Conservation (phyloP, 306 rosid genomes). For the Rosa lucieae region DNA sequence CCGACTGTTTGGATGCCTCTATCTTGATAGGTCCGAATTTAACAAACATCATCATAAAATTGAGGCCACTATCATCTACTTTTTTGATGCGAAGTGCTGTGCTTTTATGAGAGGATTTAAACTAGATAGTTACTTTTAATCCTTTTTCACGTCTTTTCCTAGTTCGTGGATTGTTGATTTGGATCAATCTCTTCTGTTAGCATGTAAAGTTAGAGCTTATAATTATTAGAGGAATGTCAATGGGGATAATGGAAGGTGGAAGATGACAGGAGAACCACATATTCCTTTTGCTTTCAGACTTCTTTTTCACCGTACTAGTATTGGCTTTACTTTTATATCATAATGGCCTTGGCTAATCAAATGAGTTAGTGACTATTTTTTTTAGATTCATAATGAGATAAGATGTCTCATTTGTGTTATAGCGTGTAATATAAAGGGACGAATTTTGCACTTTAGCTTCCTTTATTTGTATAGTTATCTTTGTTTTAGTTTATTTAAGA, state of each 20-base stretch:
- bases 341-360: neutral
- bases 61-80: neutral
- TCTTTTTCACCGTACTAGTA: neutral
- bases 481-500: neutral
- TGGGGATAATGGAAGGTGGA: neutral
- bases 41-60: neutral
- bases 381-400: neutral
- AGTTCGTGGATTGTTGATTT: neutral
- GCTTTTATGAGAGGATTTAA: neutral
- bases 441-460: neutral
- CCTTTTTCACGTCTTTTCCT: neutral
- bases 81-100: conserved; percentile 6
- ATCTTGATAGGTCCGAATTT: neutral
- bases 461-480: too few species aligned
- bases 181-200: neutral
- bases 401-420: neutral
- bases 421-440: neutral
- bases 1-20: neutral
- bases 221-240: neutral
- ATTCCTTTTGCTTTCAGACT: conserved; percentile 3
- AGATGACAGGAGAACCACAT: neutral
- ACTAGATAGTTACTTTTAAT: neutral
- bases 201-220: neutral
- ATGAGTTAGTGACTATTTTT: neutral
- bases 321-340: neutral